phyloP scores from a whole-genome alignment of 495 filamentous ascomycete species.

The Penicillium turbatum region DNA sequence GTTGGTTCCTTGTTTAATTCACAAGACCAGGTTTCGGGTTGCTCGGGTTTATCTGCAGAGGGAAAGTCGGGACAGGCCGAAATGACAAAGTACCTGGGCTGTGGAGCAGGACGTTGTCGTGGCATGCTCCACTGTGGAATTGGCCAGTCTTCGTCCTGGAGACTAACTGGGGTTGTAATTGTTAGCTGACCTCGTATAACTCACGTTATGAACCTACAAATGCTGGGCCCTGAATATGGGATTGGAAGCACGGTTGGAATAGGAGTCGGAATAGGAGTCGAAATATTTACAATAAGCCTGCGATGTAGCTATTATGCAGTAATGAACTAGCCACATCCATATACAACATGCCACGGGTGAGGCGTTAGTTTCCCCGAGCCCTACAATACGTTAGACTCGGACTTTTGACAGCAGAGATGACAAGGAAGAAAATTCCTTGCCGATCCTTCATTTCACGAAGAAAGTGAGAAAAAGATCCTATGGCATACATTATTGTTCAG shows the following conservation, averaged over 20 bases:
- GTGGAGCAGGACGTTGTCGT: not conserved
- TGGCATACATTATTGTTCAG: too few species aligned
- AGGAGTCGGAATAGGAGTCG: not conserved
- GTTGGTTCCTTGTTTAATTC: not conserved
- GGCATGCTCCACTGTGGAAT: slow-evolving; percentile 4
- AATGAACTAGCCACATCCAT: too few species aligned
- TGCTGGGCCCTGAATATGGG: too few species aligned
- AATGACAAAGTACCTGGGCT: not conserved
- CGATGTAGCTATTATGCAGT: too few species aligned
- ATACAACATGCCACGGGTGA: too few species aligned
- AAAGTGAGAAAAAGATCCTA: not conserved
- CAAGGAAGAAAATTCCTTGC: not conserved
- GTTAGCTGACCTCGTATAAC: too few species aligned
- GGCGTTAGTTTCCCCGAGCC: not conserved
- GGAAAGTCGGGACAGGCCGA: not conserved
- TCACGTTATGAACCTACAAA: too few species aligned
- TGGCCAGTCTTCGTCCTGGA: not conserved
- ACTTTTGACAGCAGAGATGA: not conserved
- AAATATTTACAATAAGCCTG: too few species aligned
- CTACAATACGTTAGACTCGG: not conserved
- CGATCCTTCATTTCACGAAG: not conserved
- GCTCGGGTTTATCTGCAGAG: not conserved
- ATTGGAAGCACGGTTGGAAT: not conserved
- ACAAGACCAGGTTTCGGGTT: not conserved
- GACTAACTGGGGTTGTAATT: too few species aligned